Evolutionary conservation across 345 rosid species (phyloP).

Genomic region (Citrus unshiu): DNA sequence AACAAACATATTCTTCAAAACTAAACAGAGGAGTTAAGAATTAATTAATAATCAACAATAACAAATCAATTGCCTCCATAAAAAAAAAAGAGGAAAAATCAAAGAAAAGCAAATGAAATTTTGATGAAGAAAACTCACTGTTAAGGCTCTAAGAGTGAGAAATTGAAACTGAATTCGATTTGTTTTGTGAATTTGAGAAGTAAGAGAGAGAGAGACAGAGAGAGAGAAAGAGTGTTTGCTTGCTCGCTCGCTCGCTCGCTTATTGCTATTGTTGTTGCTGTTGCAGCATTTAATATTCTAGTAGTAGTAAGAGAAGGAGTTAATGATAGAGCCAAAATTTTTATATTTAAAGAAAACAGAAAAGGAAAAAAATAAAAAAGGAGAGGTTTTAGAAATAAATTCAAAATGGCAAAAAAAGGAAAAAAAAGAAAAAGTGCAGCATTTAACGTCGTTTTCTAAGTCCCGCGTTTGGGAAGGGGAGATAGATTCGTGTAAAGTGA

Average conservation of each 20-base stretch:
- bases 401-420: not conserved
- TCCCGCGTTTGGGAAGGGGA: slow-evolving; percentile 11
- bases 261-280: not conserved
- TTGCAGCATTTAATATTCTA: not conserved
- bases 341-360: not conserved
- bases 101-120: not conserved
- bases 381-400: not conserved
- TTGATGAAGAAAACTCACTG: slow-evolving; percentile 15
- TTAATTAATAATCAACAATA: not conserved
- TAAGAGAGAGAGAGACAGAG: not conserved
- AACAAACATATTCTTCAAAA: not conserved
- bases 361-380: not conserved
- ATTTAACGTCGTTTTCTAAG: slow-evolving; percentile 13
- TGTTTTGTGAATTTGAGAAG: not conserved
- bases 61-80: not conserved
- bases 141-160: not conserved
- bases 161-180: not conserved
- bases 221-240: not conserved
- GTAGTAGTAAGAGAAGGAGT: not conserved
- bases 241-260: too few relatives aligned
- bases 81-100: not conserved
- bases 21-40: not conserved
- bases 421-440: not conserved
- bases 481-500: slow-evolving; percentile 2
- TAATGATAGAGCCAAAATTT: not conserved